phyloP scores from a whole-genome alignment of 345 rosid genomes.

The Dipteronia sinensis region DNA sequence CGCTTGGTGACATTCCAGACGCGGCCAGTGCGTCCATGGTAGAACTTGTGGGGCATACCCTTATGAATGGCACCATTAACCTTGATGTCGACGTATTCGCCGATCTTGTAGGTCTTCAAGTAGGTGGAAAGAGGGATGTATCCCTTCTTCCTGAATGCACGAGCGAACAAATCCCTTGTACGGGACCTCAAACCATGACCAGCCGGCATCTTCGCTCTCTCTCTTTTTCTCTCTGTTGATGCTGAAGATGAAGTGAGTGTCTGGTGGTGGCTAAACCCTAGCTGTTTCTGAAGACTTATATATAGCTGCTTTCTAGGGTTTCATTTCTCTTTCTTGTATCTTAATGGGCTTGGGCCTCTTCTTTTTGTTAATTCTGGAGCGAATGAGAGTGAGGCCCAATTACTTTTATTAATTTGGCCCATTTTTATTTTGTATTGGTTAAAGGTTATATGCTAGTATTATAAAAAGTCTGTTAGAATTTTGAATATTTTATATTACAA shows the following conservation, averaged over 20 bases:
- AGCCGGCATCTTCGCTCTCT: slow-evolving; percentile 56
- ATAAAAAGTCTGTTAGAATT: too few relatives aligned
- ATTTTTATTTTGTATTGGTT: too few relatives aligned
- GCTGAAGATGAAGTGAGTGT: neutral
- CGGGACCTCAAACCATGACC: slow-evolving; percentile 71
- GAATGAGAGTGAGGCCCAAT: too few relatives aligned
- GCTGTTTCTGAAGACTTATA: neutral
- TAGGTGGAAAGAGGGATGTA: slow-evolving; percentile 69
- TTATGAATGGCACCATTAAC: slow-evolving; percentile 80
- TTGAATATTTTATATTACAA: too few relatives aligned
- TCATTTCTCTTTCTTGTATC: neutral
- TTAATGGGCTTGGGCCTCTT: neutral
- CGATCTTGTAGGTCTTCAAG: slow-evolving; percentile 64
- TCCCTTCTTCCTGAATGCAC: slow-evolving; percentile 84
- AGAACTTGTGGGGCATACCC: slow-evolving; percentile 88
- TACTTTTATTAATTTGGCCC: too few relatives aligned
- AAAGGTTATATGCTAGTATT: too few relatives aligned
- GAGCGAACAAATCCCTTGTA: slow-evolving; percentile 63
- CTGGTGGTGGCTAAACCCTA: neutral
- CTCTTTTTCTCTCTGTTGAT: neutral
- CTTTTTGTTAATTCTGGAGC: neutral
- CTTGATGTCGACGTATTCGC: slow-evolving; percentile 67
- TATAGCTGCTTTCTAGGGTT: slow-evolving; percentile 19
- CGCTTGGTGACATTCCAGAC: slow-evolving; percentile 87
- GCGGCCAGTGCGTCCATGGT: slow-evolving; percentile 80